Evolutionary conservation across 768 basidiomycete genomes (phyloP).

Genomic region (Suillus fuscotomentosus): DNA sequence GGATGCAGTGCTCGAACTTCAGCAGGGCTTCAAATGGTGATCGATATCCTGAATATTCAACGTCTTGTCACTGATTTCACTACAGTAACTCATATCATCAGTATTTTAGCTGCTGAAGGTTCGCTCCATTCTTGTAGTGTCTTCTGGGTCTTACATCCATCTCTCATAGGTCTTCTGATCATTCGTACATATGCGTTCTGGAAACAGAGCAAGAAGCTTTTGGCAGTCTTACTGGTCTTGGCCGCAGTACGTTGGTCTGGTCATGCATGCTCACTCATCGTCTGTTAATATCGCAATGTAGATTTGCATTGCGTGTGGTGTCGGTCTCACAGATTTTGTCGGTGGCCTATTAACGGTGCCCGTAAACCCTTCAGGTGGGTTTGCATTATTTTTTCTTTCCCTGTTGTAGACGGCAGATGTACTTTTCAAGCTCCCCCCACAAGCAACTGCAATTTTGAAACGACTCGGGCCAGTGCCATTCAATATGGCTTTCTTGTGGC

Average conservation of each 20-base stretch:
- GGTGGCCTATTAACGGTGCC: neutral
- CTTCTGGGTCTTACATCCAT: neutral
- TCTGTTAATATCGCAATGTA: neutral
- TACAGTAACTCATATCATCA: neutral
- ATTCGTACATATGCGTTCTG: constrained; percentile 1
- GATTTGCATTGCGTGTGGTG: neutral
- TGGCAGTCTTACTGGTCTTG: neutral
- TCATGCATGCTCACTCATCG: neutral
- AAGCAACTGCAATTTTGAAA: neutral
- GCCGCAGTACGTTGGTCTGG: neutral
- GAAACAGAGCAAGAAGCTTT: constrained; percentile 1
- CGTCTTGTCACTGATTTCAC: neutral
- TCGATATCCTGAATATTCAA: neutral
- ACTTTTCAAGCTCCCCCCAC: neutral
- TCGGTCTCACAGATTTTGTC: neutral
- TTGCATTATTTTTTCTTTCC: neutral
- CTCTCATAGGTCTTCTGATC: neutral
- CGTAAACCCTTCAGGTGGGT: neutral
- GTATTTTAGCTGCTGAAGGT: constrained; percentile 1
- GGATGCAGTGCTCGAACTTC: neutral
- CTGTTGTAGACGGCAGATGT: neutral
- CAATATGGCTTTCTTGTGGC: neutral
- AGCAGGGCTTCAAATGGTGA: neutral
- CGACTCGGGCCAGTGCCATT: neutral
- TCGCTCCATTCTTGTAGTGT: neutral